These are phyloP conservation scores for Verticillium tricorpus DNA, from an alignment of 2,329 filamentous ascomycete genomes.

Conservation along the genomic window DNA sequence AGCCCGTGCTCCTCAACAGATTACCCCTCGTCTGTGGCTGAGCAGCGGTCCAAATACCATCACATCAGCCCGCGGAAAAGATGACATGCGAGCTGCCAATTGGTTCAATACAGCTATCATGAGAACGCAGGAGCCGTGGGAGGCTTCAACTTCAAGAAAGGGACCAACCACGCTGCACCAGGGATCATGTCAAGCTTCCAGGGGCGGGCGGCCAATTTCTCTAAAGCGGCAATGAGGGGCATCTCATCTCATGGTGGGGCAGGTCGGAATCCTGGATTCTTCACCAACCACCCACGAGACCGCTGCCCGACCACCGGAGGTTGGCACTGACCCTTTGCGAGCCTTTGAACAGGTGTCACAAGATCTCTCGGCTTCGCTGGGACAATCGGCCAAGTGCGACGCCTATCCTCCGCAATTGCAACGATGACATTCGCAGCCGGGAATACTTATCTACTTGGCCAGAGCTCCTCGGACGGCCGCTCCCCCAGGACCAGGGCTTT, in stretches of 20 bases:
- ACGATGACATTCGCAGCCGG: not conserved
- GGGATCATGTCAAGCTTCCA: not conserved
- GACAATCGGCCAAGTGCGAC: not conserved
- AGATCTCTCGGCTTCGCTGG: not conserved
- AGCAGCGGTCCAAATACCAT: not conserved
- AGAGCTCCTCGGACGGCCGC: not conserved
- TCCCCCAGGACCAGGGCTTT: slow-evolving; percentile 10
- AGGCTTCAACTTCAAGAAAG: not conserved
- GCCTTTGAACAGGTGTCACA: not conserved
- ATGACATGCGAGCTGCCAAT: not conserved
- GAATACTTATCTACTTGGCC: not conserved
- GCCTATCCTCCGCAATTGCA: not conserved
- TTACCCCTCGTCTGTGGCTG: not conserved
- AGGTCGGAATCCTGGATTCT: slow-evolving; percentile 22
- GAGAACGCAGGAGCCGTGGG: not conserved
- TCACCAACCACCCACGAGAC: slow-evolving; percentile 11
- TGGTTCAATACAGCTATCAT: not conserved
- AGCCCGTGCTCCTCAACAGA: not conserved
- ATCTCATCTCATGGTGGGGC: slow-evolving; percentile 51
- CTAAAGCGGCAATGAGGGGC: slow-evolving; percentile 64
- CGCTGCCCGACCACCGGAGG: slow-evolving; percentile 4
- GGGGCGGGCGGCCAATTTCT: slow-evolving; percentile 20
- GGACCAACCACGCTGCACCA: not conserved
- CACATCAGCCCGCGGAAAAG: not conserved
- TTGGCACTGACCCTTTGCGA: not conserved